Base-by-base conservation (phyloP, 176 grass and related monocot genomes). In the Saccharum officinarum region DNA sequence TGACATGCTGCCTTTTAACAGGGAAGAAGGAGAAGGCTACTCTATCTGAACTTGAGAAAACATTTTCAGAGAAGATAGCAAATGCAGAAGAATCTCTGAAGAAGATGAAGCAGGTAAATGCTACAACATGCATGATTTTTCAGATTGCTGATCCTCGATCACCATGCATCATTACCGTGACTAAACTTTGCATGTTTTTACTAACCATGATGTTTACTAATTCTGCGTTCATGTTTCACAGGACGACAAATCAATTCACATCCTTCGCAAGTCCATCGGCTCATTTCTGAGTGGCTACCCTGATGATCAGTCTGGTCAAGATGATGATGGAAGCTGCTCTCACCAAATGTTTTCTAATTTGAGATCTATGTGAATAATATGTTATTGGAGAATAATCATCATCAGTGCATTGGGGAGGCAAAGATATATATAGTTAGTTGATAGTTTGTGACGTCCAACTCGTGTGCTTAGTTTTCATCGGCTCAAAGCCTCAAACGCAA, bases 211-310 rank as follows among this genome's bases (percentile, higher is more conserved):
- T 15, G 20, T 3, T 69, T 37, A n/a, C 57, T 33, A 63, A 40
- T 50, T 67, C 15, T 80, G 41, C 46, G 4, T 90, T 87, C 69
- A 12, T 83, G 18, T 54, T 76, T 77, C 34, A 7, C 83, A 98
- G 93, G 96, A 92, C 70, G 91, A 95, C 82, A 95, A 87, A 94
- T 95, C 96, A 49, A 87, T 98, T 68, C 84, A 79, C 89, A 93
- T 82, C 75, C 73, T 97, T 66, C 89, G 91, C 82, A 95, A 95
- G 87, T 95, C 93, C 79, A 86, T 98, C 38, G 93, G 87, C 79
- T 90, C 93, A 22, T 90, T 98, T 83, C 87, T 98, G 75, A 89
- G 87, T 54, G 37, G 71, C 1, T 87, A 64, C 28, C 89, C 93
- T 66, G 96, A 95, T 72, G 95, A 98, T 62, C 91, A 97, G 39